Evolutionary conservation across 345 rosid genomes (phyloP).

Genomic region (Melaleuca quinquenervia): DNA sequence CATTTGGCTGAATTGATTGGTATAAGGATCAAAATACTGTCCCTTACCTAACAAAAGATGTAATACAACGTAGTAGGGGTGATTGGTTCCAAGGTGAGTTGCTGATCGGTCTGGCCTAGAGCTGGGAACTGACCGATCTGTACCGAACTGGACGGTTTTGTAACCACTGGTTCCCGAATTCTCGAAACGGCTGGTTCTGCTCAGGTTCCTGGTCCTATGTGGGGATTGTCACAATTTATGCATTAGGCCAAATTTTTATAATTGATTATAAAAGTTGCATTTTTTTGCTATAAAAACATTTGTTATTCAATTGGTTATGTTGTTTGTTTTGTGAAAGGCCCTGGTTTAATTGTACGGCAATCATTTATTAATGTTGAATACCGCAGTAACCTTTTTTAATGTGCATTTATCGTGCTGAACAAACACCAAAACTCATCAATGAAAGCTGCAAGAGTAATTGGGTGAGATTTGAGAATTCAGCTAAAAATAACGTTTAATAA

Average conservation of each 20-base stretch:
- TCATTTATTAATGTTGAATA: not conserved
- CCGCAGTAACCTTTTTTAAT: not conserved
- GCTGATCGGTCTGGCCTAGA: not conserved
- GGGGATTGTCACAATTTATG: not conserved
- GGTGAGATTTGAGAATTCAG: not conserved
- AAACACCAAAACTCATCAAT: not conserved
- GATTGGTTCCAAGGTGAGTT: not conserved
- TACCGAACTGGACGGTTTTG: not conserved
- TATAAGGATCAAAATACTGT: not conserved
- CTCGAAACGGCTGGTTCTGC: not conserved
- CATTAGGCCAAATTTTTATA: not conserved
- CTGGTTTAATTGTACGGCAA: not conserved
- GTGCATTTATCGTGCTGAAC: not conserved
- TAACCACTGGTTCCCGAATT: not conserved
- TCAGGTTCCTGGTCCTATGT: not conserved
- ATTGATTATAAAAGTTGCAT: not conserved
- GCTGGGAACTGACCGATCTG: not conserved
- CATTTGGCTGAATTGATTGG: not conserved
- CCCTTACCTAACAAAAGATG: not conserved
- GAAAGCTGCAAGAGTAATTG: not conserved
- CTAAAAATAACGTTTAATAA: not conserved
- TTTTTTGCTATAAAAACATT: not conserved
- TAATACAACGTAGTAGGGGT: not conserved
- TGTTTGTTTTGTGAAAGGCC: not conserved
- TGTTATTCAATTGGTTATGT: not conserved